Evolutionary conservation across 2,329 filamentous ascomycete genomes (phyloP), one percentile per base, ranked within the genome.

Genomic region (Pseudopyricularia cyperi): DNA sequence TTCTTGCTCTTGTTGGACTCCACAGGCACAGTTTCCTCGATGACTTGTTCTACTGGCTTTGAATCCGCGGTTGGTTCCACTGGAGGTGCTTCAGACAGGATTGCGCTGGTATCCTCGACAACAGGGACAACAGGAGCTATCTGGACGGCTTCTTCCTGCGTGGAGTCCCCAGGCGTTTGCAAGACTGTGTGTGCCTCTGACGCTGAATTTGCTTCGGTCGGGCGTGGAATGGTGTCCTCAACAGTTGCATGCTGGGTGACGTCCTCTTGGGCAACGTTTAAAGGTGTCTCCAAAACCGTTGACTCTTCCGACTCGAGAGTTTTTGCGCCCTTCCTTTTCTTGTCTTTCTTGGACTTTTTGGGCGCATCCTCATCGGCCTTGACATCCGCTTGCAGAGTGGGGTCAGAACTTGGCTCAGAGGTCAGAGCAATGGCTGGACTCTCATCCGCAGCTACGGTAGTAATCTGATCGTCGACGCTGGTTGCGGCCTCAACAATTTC

Each of bases 1-100:
- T 46, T 46, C 54, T 59, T 62, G 53, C 58, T 56, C 35, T 67
- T 67, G 57, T 68, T 66, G 46, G 62, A 61, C 54, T 66, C 68
- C 55, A 63, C 65, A 33, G 55, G 56, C 6, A 53, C 52, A 48
- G 53, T 37, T 42, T 58, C 54, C 54, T 55, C 56, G 51, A 58
- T 55, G 54, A 60, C 57, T 24, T 15, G 22, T 4, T 24, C 42
- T n/a, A n/a, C n/a, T n/a, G n/a, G n/a, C n/a, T n/a, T n/a, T n/a
- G n/a, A n/a, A n/a, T n/a, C n/a, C n/a, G 8, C 30, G 26, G 24
- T 5, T n/a, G 15, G 24, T n/a, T 32, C 14, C 26, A 9, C 14
- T n/a, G 26, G 3, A 9, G 11, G 8, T n/a, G n/a, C n/a, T n/a
- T n/a, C n/a, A n/a, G n/a, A n/a, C n/a, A n/a, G n/a, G n/a, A n/a